Evolutionary conservation across 2,329 filamentous ascomycete genomes (phyloP), one percentile per base, ranked within the genome.

Genomic region (Aspergillus proliferans): DNA sequence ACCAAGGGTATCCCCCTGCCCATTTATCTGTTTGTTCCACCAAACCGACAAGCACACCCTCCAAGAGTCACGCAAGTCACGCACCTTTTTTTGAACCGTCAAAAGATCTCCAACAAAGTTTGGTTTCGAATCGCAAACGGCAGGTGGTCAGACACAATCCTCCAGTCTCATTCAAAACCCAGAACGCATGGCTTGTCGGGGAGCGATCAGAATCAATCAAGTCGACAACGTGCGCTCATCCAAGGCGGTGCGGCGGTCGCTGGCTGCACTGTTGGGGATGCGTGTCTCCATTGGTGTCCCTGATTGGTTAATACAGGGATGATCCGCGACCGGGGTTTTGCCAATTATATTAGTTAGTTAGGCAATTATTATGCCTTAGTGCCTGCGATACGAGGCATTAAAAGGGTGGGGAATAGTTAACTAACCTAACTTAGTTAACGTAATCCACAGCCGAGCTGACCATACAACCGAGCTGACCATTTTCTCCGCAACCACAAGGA

Each of bases 121-220:
- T 40, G 8, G 24, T 22, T 48, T 21, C 24, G 24, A 41, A 36
- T 45, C 43, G 21, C 26, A 46, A 41, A 55, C 30, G 39, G 50
- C 14, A n/a, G 24, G 42, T 39, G 43, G 15, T 19, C 38, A 40
- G 5, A 19, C 18, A 19, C 18, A 48, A 47, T 47, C 43, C 44
- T 50, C 57, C 57, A 58, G 54, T 56, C 43, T 50, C 43, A 26
- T 52, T 58, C 50, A 58, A 47, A 46, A 46, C 46, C 43, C 49
- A 43, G 46, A 38, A 49, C 55, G 53, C 56, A 58, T 59, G 56
- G 58, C 50, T 47, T 45, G 46, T 30, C 24, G 28, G 44, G 22
- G 22, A 47, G 26, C 39, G 38, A 50, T 26, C 43, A 30, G 36
- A 48, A 38, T 39, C 40, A 42, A 22, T 36, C 22, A 46, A 46